Evolutionary conservation across 768 basidiomycete genomes (phyloP), one percentile per base, ranked within the genome.

Genomic region (Lactifluus echinatus): DNA sequence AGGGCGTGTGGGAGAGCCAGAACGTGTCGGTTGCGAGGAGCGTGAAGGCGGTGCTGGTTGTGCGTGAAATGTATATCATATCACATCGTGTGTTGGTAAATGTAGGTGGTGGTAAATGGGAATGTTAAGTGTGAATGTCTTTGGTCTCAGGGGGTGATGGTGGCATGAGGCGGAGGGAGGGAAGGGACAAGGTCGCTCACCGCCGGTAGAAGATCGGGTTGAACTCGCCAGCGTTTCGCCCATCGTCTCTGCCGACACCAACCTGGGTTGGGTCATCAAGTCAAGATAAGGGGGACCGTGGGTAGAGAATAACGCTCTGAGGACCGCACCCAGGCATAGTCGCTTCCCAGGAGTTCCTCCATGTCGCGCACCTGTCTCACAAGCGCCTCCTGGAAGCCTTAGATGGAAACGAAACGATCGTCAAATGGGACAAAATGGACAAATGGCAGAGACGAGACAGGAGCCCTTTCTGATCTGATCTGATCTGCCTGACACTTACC

Each of bases 191-290:
- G 34, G 47, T 15, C 23, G 75, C 75, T 71, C 33, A 58, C 57
- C 39, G 76, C 58, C 79, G 76, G 70, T 74, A 85, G 66, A 83
- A 85, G 57, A 85, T 78, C 0, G 83, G 81, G 62, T 75, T 75
- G 66, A 80, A 84, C 66, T 85, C 84, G 31, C 84, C 83, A 1
- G 72, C 74, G 15, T 69, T 56, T 8, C 67, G 67, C 3, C 83
- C 83, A 62, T 85, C 80, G 53, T 82, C 77, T n/a, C 84, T 71
- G 0, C 83, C 84, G 0, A 83, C 81, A 2, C 82, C 83, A 21
- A 83, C 74, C 76, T 80, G 37, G 6, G 21, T 26, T 6, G 37
- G 34, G 15, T n/a, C n/a, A n/a, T n/a, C n/a, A 39, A n/a, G 23
- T 8, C 12, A 34, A 8, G 10, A 24, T 26, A 17, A 2, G 31